These are phyloP conservation scores for Fragaria iinumae DNA, from an alignment of 306 rosid genomes.

Conservation along the genomic window DNA sequence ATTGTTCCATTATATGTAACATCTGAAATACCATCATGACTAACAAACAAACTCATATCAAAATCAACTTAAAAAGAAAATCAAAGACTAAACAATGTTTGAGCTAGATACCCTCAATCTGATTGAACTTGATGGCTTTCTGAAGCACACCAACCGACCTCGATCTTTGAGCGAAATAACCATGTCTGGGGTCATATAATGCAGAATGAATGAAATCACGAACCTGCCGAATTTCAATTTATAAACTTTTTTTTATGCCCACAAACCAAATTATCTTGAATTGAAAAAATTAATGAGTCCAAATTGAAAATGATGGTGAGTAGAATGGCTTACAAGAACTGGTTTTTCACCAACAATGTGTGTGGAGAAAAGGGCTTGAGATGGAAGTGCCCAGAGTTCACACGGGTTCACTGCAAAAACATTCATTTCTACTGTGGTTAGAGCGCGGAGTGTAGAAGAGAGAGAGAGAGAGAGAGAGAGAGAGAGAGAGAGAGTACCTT, in stretches of 20 bases:
- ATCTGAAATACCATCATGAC: neutral
- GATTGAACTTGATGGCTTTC: slow-evolving; percentile 61
- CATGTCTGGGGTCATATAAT: slow-evolving; percentile 72
- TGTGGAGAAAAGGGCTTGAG: slow-evolving; percentile 58
- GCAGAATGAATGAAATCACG: slow-evolving; percentile 94
- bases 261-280: slow-evolving; percentile 11
- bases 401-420: slow-evolving; percentile 36
- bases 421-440: neutral
- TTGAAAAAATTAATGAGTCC: neutral
- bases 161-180: slow-evolving; percentile 74
- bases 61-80: neutral
- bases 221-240: slow-evolving; percentile 46
- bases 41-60: neutral
- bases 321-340: slow-evolving; percentile 55
- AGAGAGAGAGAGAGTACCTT: slow-evolving; percentile 35
- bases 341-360: slow-evolving; percentile 73
- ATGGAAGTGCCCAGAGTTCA: slow-evolving; percentile 36
- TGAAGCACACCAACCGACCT: slow-evolving; percentile 81
- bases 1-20: neutral
- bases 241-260: neutral
- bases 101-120: slow-evolving; percentile 55
- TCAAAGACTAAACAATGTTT: neutral
- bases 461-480: slow-evolving; percentile 2
- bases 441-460: slow-evolving; percentile 1
- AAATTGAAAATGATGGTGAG: slow-evolving; percentile 1